Evolutionary conservation across 2,329 filamentous ascomycete species (phyloP), one percentile per base, ranked within the genome.

Genomic region (Verticillium zaregamsianum): DNA sequence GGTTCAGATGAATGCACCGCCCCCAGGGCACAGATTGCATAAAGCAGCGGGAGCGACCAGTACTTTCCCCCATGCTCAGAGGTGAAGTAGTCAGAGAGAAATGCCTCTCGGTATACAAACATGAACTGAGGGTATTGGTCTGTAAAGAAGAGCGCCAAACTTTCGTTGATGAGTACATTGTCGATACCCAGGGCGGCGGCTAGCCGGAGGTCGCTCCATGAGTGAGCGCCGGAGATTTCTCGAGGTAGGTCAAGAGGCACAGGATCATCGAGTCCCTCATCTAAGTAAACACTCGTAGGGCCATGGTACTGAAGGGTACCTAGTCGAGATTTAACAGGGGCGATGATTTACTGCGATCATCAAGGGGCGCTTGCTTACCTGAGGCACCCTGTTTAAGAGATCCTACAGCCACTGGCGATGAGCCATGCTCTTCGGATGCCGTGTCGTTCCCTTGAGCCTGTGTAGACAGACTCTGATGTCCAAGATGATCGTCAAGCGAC

Each of bases 101-200:
- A 72, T 0, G 68, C 69, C 25, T 72, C 70, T 0, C 70, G 68
- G 32, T 72, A 72, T 2, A 72, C 67, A 54, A 72, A 72, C 67
- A 72, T 71, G 63, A 71, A 72, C n/a, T 72, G 66, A 5, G 70
- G 68, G 32, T 71, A 72, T 56, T 72, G 70, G 65, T 66, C 70
- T n/a, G 62, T 65, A 61, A 72, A 72, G 56, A 72, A 72, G 2
- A 66, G 63, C 25, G 66, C 57, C 1, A 72, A 56, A 0, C 65
- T 64, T 7, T 56, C 54, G 54, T 56, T 56, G 54, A 56, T 31
- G 25, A 56, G 54, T 15, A 5, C 54, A 20, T 8, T 56, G 54
- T 56, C 54, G 9, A 56, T 56, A 31, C 54, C 54, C 9, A 56
- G n/a, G 12, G 54, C 54, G 54, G 54, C n/a, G 14, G 54, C 54